phyloP scores from a whole-genome alignment of 371 early-diverging fungal species.

The Syncephalastrum sp. region DNA sequence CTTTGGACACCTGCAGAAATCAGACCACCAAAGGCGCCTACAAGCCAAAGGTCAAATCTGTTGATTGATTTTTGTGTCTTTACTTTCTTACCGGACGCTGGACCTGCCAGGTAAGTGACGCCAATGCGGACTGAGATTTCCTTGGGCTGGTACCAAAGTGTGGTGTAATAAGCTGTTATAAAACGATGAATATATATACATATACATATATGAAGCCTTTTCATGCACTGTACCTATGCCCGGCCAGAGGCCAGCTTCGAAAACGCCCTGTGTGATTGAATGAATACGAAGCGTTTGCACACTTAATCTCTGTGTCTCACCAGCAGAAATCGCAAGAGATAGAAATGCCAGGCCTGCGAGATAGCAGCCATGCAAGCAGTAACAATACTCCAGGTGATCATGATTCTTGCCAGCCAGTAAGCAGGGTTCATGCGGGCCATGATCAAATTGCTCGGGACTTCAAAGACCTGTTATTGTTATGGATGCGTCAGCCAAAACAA shows the following conservation, averaged over 20 bases:
- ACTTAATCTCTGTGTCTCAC: constrained; percentile 10
- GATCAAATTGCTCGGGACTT: constrained; percentile 49
- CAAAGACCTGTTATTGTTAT: constrained; percentile 29
- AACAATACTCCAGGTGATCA: constrained; percentile 53
- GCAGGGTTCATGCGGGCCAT: constrained; percentile 50
- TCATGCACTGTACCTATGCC: constrained; percentile 25
- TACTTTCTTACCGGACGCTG: constrained; percentile 28
- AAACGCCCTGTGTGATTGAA: constrained; percentile 27
- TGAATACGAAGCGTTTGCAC: background rate
- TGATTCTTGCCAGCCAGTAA: constrained; percentile 50
- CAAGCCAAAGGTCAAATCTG: background rate
- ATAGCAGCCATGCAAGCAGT: constrained; percentile 50
- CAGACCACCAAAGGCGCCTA: constrained; percentile 46
- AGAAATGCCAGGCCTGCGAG: constrained; percentile 47
- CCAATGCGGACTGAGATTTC: constrained; percentile 49
- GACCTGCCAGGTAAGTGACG: constrained; percentile 46
- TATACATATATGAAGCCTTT: no score
- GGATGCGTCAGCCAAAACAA: background rate
- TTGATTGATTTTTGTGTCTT: background rate
- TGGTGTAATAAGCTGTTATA: constrained; percentile 43
- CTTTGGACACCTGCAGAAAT: constrained; percentile 47
- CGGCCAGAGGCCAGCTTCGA: constrained; percentile 58
- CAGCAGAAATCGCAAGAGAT: constrained; percentile 44
- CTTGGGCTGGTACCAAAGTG: constrained; percentile 47
- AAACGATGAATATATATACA: background rate